phyloP scores from a whole-genome alignment of 2,329 filamentous ascomycete genomes.

The Aspergillus sp. region DNA sequence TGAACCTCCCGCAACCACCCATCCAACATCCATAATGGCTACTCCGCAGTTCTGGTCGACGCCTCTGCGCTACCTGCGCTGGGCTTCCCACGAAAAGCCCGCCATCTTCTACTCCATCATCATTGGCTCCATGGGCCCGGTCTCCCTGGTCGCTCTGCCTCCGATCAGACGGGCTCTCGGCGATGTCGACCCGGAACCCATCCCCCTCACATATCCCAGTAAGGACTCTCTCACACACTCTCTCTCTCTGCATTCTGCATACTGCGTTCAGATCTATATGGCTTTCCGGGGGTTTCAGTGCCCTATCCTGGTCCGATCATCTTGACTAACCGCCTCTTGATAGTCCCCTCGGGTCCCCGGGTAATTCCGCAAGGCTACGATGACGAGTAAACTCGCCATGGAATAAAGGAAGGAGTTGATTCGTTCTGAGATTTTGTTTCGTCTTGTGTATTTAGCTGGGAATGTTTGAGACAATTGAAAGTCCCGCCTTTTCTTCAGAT shows the following conservation, averaged over 20 bases:
- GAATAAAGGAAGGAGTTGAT: slow-evolving; percentile 11
- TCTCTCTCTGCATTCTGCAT: neutral
- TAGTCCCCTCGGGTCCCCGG: slow-evolving; percentile 45
- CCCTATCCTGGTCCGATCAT: neutral
- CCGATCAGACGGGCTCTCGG: slow-evolving; percentile 71
- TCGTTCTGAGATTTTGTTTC: slow-evolving; percentile 14
- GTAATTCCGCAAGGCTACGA: slow-evolving; percentile 47
- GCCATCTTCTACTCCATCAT: slow-evolving; percentile 85
- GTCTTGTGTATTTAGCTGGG: slow-evolving; percentile 19
- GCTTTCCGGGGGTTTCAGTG: too few relatives aligned
- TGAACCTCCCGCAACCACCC: slow-evolving; percentile 16
- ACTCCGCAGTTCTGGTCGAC: slow-evolving; percentile 78
- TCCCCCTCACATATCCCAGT: slow-evolving; percentile 94
- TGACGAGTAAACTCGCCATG: slow-evolving; percentile 33
- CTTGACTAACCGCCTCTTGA: slow-evolving; percentile 17
- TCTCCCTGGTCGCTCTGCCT: slow-evolving; percentile 67
- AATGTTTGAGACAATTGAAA: slow-evolving; percentile 8
- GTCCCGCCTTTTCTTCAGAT: neutral
- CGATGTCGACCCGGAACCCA: slow-evolving; percentile 66
- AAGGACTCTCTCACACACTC: slow-evolving; percentile 53
- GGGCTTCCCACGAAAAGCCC: slow-evolving; percentile 83
- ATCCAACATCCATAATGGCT: slow-evolving; percentile 35
- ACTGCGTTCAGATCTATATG: neutral
- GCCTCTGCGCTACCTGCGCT: slow-evolving; percentile 81
- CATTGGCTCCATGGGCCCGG: slow-evolving; percentile 70